Percentiles rank a stretch among this genome's conserved stretches.
These are phyloP conservation scores for Heterobasidion parviporum DNA, from an alignment of 1,284 basidiomycete species.

Conservation along the genomic window DNA sequence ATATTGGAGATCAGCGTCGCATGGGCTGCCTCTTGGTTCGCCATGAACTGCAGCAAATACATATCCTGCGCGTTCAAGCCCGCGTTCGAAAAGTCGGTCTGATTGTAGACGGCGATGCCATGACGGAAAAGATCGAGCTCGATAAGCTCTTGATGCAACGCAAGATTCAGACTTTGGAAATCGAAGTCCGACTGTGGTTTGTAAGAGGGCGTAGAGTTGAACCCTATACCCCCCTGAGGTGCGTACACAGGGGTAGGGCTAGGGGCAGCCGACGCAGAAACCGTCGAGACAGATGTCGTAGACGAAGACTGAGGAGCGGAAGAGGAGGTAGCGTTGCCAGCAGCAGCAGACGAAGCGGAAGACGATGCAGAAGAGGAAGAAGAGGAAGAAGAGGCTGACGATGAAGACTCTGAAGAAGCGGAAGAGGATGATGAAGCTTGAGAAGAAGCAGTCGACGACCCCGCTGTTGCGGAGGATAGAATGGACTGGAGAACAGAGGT, in stretches of 20 bases:
- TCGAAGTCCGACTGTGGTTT: constrained; percentile 48
- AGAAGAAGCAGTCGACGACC: not conserved
- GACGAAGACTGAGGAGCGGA: not conserved
- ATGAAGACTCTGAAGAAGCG: not conserved
- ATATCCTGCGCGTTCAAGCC: constrained; percentile 48
- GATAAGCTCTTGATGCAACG: constrained; percentile 54
- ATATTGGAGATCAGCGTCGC: constrained; percentile 28
- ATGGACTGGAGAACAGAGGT: too few relatives aligned
- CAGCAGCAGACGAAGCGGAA: not conserved
- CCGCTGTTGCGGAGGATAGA: not conserved
- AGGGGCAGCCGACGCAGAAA: constrained; percentile 19
- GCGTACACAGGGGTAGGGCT: constrained; percentile 3
- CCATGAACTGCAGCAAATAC: constrained; percentile 49
- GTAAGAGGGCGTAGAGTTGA: constrained; percentile 39
- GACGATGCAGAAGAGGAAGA: not conserved
- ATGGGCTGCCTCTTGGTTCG: constrained; percentile 51
- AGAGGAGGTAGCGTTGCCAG: not conserved
- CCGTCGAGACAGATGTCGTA: constrained; percentile 1
- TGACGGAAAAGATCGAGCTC: constrained; percentile 59
- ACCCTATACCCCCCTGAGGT: constrained; percentile 27
- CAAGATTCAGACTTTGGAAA: constrained; percentile 53
- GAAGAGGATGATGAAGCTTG: not conserved
- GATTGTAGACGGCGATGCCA: constrained; percentile 46
- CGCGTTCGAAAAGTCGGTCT: constrained; percentile 45
- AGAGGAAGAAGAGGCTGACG: constrained; percentile 1